These are phyloP conservation scores for Crithidia mellificae DNA, from an alignment of 208 protist species.

Conservation along the genomic window DNA sequence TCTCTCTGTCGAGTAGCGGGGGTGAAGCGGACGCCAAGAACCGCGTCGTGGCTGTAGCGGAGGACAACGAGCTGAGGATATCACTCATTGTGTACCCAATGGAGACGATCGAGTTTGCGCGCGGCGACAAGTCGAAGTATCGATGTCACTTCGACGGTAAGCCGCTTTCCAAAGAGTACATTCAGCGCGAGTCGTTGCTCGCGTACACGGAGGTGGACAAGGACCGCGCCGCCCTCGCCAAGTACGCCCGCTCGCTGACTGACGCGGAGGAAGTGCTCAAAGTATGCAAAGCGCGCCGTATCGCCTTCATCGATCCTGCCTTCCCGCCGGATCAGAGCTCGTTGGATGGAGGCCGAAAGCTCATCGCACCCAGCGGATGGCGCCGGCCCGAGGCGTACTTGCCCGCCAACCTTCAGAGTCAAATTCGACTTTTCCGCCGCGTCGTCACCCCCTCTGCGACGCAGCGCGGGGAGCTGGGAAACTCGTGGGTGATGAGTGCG, in stretches of 20 bases:
- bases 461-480: slow-evolving; percentile 56
- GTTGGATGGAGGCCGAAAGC: slow-evolving; percentile 23
- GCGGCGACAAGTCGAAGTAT: slow-evolving; percentile 29
- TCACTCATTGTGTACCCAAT: slow-evolving; percentile 57
- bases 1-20: slow-evolving; percentile 12
- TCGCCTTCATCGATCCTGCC: slow-evolving; percentile 47
- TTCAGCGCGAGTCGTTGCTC: slow-evolving; percentile 23
- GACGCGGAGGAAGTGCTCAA: slow-evolving; percentile 35
- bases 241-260: slow-evolving; percentile 11
- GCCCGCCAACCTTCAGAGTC: slow-evolving; percentile 19
- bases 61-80: slow-evolving; percentile 34
- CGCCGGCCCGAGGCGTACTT: slow-evolving; percentile 45
- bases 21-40: slow-evolving; percentile 12
- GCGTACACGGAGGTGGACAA: slow-evolving; percentile 18
- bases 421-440: slow-evolving; percentile 44
- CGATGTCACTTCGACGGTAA: slow-evolving; percentile 41
- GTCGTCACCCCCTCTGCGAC: slow-evolving; percentile 39
- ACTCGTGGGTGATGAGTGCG: slow-evolving; percentile 72
- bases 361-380: slow-evolving; percentile 41
- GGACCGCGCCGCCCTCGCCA: slow-evolving; percentile 17
- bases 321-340: slow-evolving; percentile 44
- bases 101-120: slow-evolving; percentile 59
- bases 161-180: slow-evolving; percentile 47
- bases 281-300: slow-evolving; percentile 22
- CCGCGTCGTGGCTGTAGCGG: slow-evolving; percentile 25